Percentiles rank a stretch among this genome's conserved stretches.
Evolutionary conservation across 352 stramenopile genomes (phyloP).

Genomic region (Globisporangium takayamanum): DNA sequence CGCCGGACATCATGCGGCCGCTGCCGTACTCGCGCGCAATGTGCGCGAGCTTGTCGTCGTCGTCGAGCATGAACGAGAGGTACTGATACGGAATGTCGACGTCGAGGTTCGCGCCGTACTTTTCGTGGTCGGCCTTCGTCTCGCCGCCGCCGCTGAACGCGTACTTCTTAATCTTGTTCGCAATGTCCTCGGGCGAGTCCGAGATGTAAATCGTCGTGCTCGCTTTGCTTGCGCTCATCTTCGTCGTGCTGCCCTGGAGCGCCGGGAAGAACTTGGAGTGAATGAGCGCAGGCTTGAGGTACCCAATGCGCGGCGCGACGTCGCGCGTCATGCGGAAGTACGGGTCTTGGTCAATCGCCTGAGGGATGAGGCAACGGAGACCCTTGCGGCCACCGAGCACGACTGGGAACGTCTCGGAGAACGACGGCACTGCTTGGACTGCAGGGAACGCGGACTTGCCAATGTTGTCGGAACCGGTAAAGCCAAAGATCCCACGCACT

Average conservation of each 20-base stretch:
- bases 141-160: constrained; percentile 93
- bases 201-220: constrained; percentile 99
- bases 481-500: constrained; percentile 98
- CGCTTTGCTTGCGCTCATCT: constrained; percentile 97
- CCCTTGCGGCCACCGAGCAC: constrained; percentile 84
- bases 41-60: constrained; percentile 94
- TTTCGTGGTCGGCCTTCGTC: constrained; percentile 97
- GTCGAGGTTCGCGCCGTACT: constrained; percentile 97
- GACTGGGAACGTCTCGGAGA: constrained; percentile 95
- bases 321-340: constrained; percentile 99
- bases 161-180: constrained; percentile 88
- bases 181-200: constrained; percentile 96
- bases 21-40: constrained; percentile 95
- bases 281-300: constrained; percentile 95
- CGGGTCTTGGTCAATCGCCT: constrained; percentile 99
- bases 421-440: constrained; percentile 96
- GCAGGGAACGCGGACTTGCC: constrained; percentile 98
- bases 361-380: constrained; percentile 98
- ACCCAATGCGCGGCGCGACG: constrained; percentile 96
- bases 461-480: constrained; percentile 97
- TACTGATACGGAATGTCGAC: constrained; percentile 99
- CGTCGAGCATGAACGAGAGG: constrained; percentile 98
- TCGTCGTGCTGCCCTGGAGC: constrained; percentile 94
- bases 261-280: constrained; percentile 99
- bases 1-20: constrained; percentile 94